Base-by-base conservation (phyloP, 257 asterid genomes). In the Solanum appendiculatum region DNA sequence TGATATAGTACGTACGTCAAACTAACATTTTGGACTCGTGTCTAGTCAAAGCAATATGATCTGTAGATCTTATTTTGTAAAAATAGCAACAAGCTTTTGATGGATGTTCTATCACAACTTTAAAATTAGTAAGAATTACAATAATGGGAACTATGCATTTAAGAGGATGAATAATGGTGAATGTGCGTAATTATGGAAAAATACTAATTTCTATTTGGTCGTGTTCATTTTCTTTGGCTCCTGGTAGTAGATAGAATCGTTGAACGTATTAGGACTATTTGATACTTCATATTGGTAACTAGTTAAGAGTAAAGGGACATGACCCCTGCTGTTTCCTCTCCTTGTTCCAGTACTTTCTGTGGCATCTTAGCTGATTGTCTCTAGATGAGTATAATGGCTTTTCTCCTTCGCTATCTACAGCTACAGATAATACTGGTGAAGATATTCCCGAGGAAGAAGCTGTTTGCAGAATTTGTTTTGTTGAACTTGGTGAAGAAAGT, bases 401-500 rank as follows among this genome's bases (percentile, higher is more conserved):
- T 81, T 7, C 82, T 56, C 81, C 33, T 77, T 74, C 14, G 16
- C 64, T 82, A 51, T 88, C 20, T 60, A 77, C 93, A 90, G 94
- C 86, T 73, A 63, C 56, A 77, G 95, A 93, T 87, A 93, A 91
- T 87, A 85, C 90, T 83, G 97, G 92, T 80, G 98, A 97, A 94
- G 99, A 95, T 91, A 97, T 97, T 87, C 99, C 99, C 7, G 98
- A 97, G 90, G 99, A 97, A 92, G 98, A 97, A 89, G 99, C 99
- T 48, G 98, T 95, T 85, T 97, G 99, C 89, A 94, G 99, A 90
- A 97, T 97, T 86, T 97, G 99, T 89, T 93, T 97, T 5, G 91
- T 95, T 21, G 99, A 95, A 91, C 98, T 97, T 37, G 94, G 94
- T 75, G 99, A 95, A 95, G 99, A 96, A 42, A 96, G 99, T 10